Evolutionary conservation across 805 yeast genomes (phyloP), one percentile per base, ranked within the genome.

Genomic region (Cyberlindnera petersonii): DNA sequence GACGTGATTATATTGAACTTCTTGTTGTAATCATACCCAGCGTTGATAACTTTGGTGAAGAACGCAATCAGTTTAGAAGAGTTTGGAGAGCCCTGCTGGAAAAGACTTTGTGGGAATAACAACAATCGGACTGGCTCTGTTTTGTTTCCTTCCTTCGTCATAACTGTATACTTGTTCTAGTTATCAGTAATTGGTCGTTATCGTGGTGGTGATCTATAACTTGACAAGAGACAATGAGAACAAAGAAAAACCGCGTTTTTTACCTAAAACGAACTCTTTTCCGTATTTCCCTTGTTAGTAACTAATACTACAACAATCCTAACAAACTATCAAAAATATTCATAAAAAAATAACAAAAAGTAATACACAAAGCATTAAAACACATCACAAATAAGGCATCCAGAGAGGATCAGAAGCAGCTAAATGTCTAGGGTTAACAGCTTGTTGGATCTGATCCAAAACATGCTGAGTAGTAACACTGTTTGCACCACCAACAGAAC

Each of bases 321-420:
- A 22, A 22, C 24, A 22, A 22, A 22, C 24, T 9, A 22, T 9
- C 24, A 22, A 22, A 22, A 22, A 22, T 22, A 22, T 22, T 22
- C 11, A 22, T 22, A 9, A 9, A 22, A 8, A 22, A 22, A 22
- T 22, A 9, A 24, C 5, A 19, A 23, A 23, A 6, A 10, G 17
- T 15, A 20, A 23, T 23, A 24, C 16, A 18, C 11, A 19, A 24
- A 7, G 17, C 8, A 7, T 5, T 23, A 22, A 7, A 13, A 15
- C 4, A 7, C 21, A 35, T 55, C 52, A 56, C 36, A 88, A 77
- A 66, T 87, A 93, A 1, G 98, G 93, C 96, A 93, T 86, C 88
- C 96, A 93, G 48, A 86, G 71, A 13, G 88, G 79, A 53, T 93
- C 98, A 6, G 95, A 82, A 39, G 86, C 79, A 13, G 98, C 97